Evolutionary conservation across 1,284 basidiomycete species (phyloP).

Genomic region (Moesziomyces parantarcticus): DNA sequence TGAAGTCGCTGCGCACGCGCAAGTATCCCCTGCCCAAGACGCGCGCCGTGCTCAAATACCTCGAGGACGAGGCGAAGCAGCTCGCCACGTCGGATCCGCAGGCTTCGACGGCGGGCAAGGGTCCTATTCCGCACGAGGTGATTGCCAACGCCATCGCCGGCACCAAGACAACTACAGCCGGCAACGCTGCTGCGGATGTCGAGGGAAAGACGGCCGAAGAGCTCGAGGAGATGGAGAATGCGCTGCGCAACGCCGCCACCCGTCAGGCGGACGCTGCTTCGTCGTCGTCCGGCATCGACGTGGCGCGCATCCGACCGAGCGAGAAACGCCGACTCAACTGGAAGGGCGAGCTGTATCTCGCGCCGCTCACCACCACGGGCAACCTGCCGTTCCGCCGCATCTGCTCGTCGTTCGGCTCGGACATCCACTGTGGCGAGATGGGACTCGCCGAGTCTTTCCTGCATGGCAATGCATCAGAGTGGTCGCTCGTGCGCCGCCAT

Average conservation of each 20-base stretch:
- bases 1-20: conserved; percentile 37
- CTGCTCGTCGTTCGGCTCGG: conserved; percentile 85
- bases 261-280: conserved; percentile 26
- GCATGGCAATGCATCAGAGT: conserved; percentile 58
- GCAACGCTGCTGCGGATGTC: conserved; percentile 71
- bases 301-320: conserved; percentile 75
- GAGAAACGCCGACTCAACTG: conserved; percentile 91
- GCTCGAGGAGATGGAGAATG: conserved; percentile 57
- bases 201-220: conserved; percentile 28
- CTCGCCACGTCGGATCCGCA: conserved; percentile 23
- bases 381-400: conserved; percentile 94
- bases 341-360: conserved; percentile 86
- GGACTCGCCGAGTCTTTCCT: conserved; percentile 68
- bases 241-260: conserved; percentile 29
- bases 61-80: conserved; percentile 47
- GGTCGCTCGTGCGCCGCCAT: conserved; percentile 71
- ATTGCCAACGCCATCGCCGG: conserved; percentile 20
- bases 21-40: conserved; percentile 56
- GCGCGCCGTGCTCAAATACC: conserved; percentile 42
- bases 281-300: conserved; percentile 48
- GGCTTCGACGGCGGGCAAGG: conserved; percentile 34
- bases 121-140: conserved; percentile 15
- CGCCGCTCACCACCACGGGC: conserved; percentile 93
- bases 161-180: conserved; percentile 66
- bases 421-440: conserved; percentile 95